A percentile compares a stretch with the other conserved stretches of the same genome.
Evolutionary conservation across 495 filamentous ascomycete species (phyloP).

Genomic region (Xylona heveae): DNA sequence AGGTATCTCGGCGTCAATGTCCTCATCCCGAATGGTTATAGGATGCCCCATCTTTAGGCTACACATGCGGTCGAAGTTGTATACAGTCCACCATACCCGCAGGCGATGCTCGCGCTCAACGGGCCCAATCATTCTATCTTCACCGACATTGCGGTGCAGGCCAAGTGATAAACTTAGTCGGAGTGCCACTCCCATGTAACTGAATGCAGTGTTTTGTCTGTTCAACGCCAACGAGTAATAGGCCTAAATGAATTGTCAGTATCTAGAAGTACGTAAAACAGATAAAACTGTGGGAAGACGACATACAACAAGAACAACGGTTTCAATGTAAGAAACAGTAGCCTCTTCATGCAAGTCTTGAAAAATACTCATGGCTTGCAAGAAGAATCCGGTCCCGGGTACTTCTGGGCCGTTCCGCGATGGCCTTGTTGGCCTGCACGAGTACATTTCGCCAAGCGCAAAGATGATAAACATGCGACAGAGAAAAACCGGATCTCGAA

Average conservation of each 20-base stretch:
- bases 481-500: conserved; percentile 4
- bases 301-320: too few relatives aligned
- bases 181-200: conserved; percentile 10
- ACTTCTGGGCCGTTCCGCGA: conserved; percentile 4
- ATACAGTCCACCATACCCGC: conserved; percentile 13
- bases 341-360: conserved; percentile 5
- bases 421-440: conserved; percentile 4
- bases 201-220: conserved; percentile 9
- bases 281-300: too few relatives aligned
- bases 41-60: conserved; percentile 12
- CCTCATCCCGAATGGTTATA: conserved; percentile 9
- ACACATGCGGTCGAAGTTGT: conserved; percentile 11
- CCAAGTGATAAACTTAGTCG: conserved; percentile 10
- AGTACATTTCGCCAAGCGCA: conserved; percentile 8
- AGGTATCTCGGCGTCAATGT: conserved; percentile 13
- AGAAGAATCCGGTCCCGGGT: conserved; percentile 7
- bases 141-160: conserved; percentile 9
- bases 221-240: conserved; percentile 6
- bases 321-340: too few relatives aligned
- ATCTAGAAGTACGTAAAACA: too few relatives aligned
- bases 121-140: conserved; percentile 5
- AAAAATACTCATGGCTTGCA: conserved; percentile 4
- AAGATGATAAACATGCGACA: conserved; percentile 6
- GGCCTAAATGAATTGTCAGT: too few relatives aligned
- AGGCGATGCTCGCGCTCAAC: conserved; percentile 11